A percentile compares a stretch with the other conserved stretches of the same genome.
Evolutionary conservation across 176 grass and related monocot species (phyloP).

Genomic region (Pontederia paniculata): DNA sequence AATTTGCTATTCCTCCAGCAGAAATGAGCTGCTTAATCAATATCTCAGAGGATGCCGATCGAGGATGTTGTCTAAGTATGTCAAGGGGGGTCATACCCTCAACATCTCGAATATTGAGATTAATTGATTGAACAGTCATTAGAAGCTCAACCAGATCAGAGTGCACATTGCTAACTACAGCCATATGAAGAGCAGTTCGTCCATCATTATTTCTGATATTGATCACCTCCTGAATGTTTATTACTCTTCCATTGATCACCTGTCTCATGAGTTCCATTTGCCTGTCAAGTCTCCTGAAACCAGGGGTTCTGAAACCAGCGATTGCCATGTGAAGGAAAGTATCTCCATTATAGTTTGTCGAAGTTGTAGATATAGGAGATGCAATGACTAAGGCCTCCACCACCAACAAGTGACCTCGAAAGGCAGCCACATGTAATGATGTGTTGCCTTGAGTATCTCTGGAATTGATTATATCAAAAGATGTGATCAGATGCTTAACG

Average conservation of each 20-base stretch:
- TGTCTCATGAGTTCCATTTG: conserved; percentile 74
- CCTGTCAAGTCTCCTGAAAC: conserved; percentile 62
- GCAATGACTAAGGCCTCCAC: conserved; percentile 42
- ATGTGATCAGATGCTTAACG: conserved; percentile 37
- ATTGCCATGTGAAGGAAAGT: conserved; percentile 90
- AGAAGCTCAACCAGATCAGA: conserved; percentile 63
- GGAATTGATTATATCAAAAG: conserved; percentile 41
- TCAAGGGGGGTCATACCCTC: conserved; percentile 64
- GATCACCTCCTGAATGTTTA: conserved; percentile 49
- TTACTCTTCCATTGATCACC: conserved; percentile 30
- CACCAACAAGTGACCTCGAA: conserved; percentile 57
- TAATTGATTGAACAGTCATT: conserved; percentile 43
- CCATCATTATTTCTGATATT: conserved; percentile 65
- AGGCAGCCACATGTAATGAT: conserved; percentile 79
- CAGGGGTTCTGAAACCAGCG: conserved; percentile 75
- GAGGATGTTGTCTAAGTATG: conserved; percentile 60
- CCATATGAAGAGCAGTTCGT: conserved; percentile 75
- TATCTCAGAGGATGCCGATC: conserved; percentile 50
- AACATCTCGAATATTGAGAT: conserved; percentile 55
- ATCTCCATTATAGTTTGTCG: conserved; percentile 51
- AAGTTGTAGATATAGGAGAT: conserved; percentile 39
- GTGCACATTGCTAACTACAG: conserved; percentile 53
- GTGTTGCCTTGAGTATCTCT: conserved; percentile 83
- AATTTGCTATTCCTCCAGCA: conserved; percentile 70
- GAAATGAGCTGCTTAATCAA: conserved; percentile 71